Percentiles rank a stretch among this genome's conserved stretches.
These are phyloP conservation scores for Talaromyces sp. DNA, from an alignment of 2,329 filamentous ascomycete genomes.

Conservation along the genomic window DNA sequence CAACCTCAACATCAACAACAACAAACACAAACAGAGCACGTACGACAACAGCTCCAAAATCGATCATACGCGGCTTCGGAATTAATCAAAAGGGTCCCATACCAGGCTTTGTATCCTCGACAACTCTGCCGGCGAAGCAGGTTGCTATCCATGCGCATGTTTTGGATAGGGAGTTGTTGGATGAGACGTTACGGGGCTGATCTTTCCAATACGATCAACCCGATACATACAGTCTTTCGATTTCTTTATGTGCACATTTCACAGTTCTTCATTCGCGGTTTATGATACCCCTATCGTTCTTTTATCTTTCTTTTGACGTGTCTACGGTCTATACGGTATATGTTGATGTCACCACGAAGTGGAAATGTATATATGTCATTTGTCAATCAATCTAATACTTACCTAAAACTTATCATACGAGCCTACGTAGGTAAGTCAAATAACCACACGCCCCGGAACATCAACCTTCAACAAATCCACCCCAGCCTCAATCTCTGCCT, in stretches of 20 bases:
- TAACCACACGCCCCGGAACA: constrained; percentile 25
- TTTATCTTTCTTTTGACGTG: background rate
- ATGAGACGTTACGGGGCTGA: constrained; percentile 38
- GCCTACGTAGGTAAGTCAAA: constrained; percentile 16
- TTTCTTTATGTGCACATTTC: constrained; percentile 12
- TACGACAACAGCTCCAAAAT: constrained; percentile 65
- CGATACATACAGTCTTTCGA: constrained; percentile 10
- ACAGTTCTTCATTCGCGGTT: background rate
- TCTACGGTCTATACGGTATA: background rate
- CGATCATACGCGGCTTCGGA: constrained; percentile 63
- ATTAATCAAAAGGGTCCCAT: constrained; percentile 77
- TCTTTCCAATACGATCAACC: background rate
- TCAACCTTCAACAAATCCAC: constrained; percentile 41
- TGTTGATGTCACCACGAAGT: background rate
- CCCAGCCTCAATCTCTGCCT: constrained; percentile 66
- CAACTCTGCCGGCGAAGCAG: constrained; percentile 48
- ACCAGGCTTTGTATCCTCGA: constrained; percentile 61
- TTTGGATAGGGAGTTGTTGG: constrained; percentile 60
- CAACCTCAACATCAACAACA: constrained; percentile 18
- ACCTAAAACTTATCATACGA: background rate
- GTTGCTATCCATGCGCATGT: constrained; percentile 50
- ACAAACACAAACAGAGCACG: constrained; percentile 41
- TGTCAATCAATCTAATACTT: background rate
- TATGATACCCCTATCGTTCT: constrained; percentile 16
- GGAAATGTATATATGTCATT: background rate